Evolutionary conservation across 2,329 filamentous ascomycete genomes (phyloP).

Genomic region (Xylariaceae sp.): DNA sequence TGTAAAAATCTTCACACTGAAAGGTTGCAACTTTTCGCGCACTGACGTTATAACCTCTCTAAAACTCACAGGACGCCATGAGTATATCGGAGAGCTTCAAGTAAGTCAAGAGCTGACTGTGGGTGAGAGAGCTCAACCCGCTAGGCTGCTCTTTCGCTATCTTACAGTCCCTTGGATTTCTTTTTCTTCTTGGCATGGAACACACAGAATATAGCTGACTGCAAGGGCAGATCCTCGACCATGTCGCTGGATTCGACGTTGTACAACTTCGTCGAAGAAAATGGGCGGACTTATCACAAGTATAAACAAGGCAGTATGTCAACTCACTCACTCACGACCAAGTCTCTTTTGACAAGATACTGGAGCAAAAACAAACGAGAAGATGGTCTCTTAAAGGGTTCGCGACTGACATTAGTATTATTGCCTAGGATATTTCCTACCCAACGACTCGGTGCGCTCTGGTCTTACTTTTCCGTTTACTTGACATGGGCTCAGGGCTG

Average conservation of each 20-base stretch:
- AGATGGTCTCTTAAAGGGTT: not conserved
- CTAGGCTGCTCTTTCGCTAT: too few species aligned
- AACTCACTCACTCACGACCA: too few species aligned
- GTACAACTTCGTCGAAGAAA: conserved; percentile 27
- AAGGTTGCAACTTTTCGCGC: conserved; percentile 1
- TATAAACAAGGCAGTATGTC: conserved; percentile 29
- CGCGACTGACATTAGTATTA: conserved; percentile 4
- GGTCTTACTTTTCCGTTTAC: not conserved
- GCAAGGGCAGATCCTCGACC: conserved; percentile 23
- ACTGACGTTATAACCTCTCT: too few species aligned
- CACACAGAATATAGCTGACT: conserved; percentile 2
- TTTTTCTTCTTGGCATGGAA: too few species aligned
- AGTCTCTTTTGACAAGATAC: not conserved
- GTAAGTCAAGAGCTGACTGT: too few species aligned
- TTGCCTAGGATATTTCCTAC: conserved; percentile 28
- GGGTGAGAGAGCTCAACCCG: too few species aligned
- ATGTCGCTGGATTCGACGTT: conserved; percentile 25
- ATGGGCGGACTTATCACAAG: conserved; percentile 29
- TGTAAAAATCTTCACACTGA: conserved; percentile 4
- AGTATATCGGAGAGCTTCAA: conserved; percentile 13
- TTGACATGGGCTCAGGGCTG: conserved; percentile 2
- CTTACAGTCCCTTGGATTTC: too few species aligned
- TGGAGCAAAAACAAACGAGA: not conserved
- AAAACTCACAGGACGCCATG: conserved; percentile 3
- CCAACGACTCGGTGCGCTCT: conserved; percentile 26